Conservation (phyloP, 305 asterid genomes). For the Petunia hybrid region DNA sequence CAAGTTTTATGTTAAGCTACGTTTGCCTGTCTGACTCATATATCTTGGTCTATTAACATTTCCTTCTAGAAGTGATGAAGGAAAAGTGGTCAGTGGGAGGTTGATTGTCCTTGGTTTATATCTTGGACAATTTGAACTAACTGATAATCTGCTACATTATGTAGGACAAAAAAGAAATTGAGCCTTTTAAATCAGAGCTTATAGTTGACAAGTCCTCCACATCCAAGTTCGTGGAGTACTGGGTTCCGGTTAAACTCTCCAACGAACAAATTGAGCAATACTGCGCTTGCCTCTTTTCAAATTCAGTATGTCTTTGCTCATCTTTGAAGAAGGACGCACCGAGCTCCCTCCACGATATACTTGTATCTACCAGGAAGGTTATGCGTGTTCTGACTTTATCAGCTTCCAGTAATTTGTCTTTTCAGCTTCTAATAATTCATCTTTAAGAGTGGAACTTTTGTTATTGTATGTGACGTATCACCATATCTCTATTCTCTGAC, state of each 20-base stretch:
- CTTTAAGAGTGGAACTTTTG: neutral
- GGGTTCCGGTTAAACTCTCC: slow-evolving; percentile 80
- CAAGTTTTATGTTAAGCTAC: neutral
- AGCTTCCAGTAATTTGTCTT: slow-evolving; percentile 16
- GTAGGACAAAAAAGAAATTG: slow-evolving; percentile 9
- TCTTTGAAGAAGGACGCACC: slow-evolving; percentile 35
- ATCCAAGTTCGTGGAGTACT: slow-evolving; percentile 56
- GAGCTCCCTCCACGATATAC: slow-evolving; percentile 45
- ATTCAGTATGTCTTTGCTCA: slow-evolving; percentile 51
- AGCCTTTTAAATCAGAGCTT: neutral
- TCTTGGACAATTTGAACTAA: neutral
- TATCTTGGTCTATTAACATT: neutral
- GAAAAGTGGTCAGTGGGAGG: neutral
- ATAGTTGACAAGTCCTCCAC: neutral
- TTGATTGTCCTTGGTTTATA: neutral
- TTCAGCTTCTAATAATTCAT: slow-evolving; percentile 16
- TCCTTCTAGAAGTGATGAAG: neutral
- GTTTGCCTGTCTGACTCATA: neutral
- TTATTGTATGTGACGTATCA: slow-evolving; percentile 31
- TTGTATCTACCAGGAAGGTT: slow-evolving; percentile 61
- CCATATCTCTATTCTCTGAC: slow-evolving; percentile 36
- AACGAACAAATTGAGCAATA: slow-evolving; percentile 64
- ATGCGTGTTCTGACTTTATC: slow-evolving; percentile 25
- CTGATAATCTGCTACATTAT: neutral
- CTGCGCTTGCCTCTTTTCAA: slow-evolving; percentile 61